Evolutionary conservation across 1,284 basidiomycete species (phyloP), one percentile per base, ranked within the genome.

Genomic region (Cutaneotrichosporon cutaneum): DNA sequence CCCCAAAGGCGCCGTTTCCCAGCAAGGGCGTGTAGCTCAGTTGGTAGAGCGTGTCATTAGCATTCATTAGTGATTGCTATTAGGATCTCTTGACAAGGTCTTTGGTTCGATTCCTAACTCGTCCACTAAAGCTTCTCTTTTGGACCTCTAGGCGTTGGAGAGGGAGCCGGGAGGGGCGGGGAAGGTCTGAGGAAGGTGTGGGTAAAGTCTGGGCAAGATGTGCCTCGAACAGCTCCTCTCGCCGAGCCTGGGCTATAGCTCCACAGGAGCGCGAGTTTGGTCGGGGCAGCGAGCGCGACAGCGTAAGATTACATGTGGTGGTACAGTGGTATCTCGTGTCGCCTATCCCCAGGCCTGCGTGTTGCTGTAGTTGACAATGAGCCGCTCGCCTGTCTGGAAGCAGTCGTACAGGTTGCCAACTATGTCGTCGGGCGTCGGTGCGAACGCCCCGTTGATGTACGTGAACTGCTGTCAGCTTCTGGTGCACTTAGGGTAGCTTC

Each of bases 391-490:
- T 0, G 94, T 95, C 4, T 90, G 86, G 74, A 94, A 96, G 44
- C 90, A 94, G 90, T 92, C 92, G 83, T 70, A 82, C 35, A 82
- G 68, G 75, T 94, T 97, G 0, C 90, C 88, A 4, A 95, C 92
- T 0, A 89, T 91, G 73, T 95, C 93, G 75, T 96, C 93, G 0
- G 92, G 92, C 1, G 93, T 90, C 50, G 93, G 93, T 3, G 90
- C 90, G 77, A 98, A 98, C 0, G 95, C 92, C n/a, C 94, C 84
- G 73, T 98, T 98, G 82, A 99, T 97, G 77, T 98, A 99, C 6
- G 94, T 91, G 80, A 96, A 97, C 94, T 97, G 71, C 2, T 10
- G 44, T 61, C 26, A 61, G 60, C 32, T 16, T 22, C n/a, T 4
- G 26, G 48, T 18, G 9, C 7, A 6, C 18, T 42, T 18, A 7